These are phyloP conservation scores for Wickerhamiella nectarea DNA, from an alignment of 805 yeast genomes.

Conservation along the genomic window DNA sequence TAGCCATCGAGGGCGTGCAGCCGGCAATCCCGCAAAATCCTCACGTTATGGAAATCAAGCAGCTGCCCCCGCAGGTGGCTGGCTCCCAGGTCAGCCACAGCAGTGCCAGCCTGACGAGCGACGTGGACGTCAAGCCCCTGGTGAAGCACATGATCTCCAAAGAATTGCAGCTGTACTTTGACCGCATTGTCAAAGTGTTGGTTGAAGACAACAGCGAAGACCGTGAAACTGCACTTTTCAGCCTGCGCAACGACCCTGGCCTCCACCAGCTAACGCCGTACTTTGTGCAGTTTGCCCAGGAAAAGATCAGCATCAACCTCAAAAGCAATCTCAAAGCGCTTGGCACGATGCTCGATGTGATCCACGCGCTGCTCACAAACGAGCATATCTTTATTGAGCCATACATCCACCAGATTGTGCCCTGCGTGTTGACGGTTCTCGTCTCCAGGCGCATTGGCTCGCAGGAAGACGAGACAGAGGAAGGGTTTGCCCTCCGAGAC, in stretches of 20 bases:
- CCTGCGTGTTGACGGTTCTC: conserved; percentile 81
- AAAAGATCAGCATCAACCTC: conserved; percentile 79
- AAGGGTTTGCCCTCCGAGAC: conserved; percentile 55
- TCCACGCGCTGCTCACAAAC: conserved; percentile 72
- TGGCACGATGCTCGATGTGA: conserved; percentile 76
- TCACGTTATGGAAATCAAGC: conserved; percentile 53
- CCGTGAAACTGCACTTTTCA: conserved; percentile 68
- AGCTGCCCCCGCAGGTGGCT: conserved; percentile 60
- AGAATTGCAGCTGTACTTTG: conserved; percentile 86
- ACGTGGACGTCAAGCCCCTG: conserved; percentile 64
- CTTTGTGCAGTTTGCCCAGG: conserved; percentile 90
- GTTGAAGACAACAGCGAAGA: conserved; percentile 34
- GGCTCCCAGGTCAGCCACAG: conserved; percentile 68
- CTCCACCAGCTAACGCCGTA: conserved; percentile 93
- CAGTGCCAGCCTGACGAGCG: conserved; percentile 34
- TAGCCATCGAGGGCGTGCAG: conserved; percentile 96
- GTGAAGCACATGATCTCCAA: conserved; percentile 92
- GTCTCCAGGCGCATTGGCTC: conserved; percentile 79
- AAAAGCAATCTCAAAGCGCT: conserved; percentile 49
- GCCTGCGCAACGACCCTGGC: conserved; percentile 86
- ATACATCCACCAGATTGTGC: conserved; percentile 90
- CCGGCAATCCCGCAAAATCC: conserved; percentile 98
- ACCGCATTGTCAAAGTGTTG: conserved; percentile 72
- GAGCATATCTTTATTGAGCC: conserved; percentile 84
- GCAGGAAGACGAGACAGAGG: conserved; percentile 22